These are phyloP conservation scores for Colletotrichum caudatum DNA, from an alignment of 2,329 filamentous ascomycete species.

Conservation along the genomic window DNA sequence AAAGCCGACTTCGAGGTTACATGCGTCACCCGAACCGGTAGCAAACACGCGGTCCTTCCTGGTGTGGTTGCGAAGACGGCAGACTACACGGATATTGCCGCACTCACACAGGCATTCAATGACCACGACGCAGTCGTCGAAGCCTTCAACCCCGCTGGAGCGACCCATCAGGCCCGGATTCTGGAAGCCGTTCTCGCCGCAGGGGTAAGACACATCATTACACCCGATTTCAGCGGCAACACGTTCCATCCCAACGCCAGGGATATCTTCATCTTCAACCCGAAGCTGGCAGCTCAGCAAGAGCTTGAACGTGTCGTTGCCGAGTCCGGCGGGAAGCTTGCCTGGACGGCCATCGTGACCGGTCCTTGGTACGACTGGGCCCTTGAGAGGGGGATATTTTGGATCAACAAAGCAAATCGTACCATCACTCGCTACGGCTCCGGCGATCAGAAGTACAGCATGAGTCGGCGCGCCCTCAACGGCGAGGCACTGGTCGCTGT, in stretches of 20 bases:
- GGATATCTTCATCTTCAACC: conserved; percentile 38
- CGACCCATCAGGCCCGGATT: conserved; percentile 41
- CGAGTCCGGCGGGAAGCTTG: conserved; percentile 16
- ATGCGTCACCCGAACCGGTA: not conserved
- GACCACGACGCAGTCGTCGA: conserved; percentile 51
- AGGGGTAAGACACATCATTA: conserved; percentile 42
- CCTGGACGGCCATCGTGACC: conserved; percentile 44
- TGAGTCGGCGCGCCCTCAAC: conserved; percentile 26
- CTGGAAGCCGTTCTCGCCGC: conserved; percentile 42
- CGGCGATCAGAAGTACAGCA: conserved; percentile 28
- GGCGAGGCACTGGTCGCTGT: conserved; percentile 39
- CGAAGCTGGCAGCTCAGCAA: conserved; percentile 42
- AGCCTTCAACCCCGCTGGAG: conserved; percentile 45
- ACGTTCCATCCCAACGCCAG: conserved; percentile 40
- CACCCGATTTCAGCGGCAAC: conserved; percentile 44
- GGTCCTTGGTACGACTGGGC: conserved; percentile 45
- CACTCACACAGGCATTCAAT: conserved; percentile 46
- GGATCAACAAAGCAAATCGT: conserved; percentile 37
- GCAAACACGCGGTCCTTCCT: conserved; percentile 42
- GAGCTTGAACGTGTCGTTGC: conserved; percentile 44
- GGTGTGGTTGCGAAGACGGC: conserved; percentile 53
- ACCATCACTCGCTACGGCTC: conserved; percentile 38
- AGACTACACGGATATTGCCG: conserved; percentile 59
- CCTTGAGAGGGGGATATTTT: conserved; percentile 42
- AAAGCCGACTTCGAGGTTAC: conserved; percentile 10